A percentile compares a stretch with the other conserved stretches of the same genome.
These are phyloP conservation scores for Heteromeles arbutifolia DNA, from an alignment of 306 rosid genomes.

Conservation along the genomic window DNA sequence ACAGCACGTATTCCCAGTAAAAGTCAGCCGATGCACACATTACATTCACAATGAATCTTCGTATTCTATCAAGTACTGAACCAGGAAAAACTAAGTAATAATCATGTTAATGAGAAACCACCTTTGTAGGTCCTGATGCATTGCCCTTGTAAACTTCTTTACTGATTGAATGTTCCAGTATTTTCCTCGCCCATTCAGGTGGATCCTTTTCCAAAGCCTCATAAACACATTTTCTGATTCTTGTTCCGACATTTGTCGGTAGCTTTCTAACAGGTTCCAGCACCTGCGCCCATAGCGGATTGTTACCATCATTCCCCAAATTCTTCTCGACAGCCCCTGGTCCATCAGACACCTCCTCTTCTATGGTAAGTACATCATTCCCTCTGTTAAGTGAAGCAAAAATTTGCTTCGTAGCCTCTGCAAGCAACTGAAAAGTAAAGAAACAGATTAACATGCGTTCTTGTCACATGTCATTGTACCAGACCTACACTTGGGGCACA, in stretches of 20 bases:
- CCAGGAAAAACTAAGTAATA: slow-evolving; percentile 4
- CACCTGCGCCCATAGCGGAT: slow-evolving; percentile 84
- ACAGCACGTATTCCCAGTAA: neutral
- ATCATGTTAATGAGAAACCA: slow-evolving; percentile 26
- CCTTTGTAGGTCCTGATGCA: slow-evolving; percentile 99
- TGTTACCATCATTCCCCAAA: slow-evolving; percentile 42
- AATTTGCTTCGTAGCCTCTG: slow-evolving; percentile 76
- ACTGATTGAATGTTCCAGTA: slow-evolving; percentile 81
- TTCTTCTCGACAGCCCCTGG: slow-evolving; percentile 41
- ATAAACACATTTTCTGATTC: slow-evolving; percentile 91
- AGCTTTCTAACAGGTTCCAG: slow-evolving; percentile 93
- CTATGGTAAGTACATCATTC: slow-evolving; percentile 57
- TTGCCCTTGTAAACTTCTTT: slow-evolving; percentile 98
- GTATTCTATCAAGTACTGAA: neutral
- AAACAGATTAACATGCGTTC: slow-evolving; percentile 18
- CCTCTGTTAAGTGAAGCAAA: slow-evolving; percentile 63
- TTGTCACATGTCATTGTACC: slow-evolving; percentile 14
- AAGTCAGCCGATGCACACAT: neutral
- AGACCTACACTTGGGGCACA: neutral
- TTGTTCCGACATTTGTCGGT: slow-evolving; percentile 97
- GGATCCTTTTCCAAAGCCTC: slow-evolving; percentile 75
- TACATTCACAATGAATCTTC: neutral
- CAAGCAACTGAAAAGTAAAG: slow-evolving; percentile 69
- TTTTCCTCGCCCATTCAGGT: slow-evolving; percentile 91
- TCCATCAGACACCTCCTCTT: slow-evolving; percentile 70